These are phyloP conservation scores for Rhodosporidiobolus odoratus DNA, from an alignment of 768 basidiomycete genomes.

Conservation along the genomic window DNA sequence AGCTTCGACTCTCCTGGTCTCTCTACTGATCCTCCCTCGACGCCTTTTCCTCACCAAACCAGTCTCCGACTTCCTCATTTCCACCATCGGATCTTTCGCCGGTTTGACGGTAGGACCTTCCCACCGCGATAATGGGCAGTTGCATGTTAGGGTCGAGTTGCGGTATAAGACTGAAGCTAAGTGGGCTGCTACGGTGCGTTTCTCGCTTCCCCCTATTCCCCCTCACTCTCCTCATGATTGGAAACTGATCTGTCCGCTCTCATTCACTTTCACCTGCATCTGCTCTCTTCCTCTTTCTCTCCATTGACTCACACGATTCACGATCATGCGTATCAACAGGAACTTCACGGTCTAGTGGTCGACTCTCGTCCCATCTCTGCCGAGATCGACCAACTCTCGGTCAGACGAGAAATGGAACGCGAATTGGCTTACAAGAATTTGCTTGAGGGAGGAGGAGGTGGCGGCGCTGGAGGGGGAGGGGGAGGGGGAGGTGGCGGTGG, in stretches of 20 bases:
- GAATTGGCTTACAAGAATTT: neutral
- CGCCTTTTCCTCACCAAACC: neutral
- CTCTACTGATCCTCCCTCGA: neutral
- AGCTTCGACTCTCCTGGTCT: neutral
- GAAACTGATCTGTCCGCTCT: neutral
- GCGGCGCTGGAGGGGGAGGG: neutral
- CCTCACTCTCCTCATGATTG: no score
- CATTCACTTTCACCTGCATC: neutral
- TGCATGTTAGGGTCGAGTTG: slow-evolving; percentile 17
- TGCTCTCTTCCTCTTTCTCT: neutral
- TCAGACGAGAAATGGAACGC: neutral
- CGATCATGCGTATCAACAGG: no score
- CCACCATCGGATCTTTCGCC: slow-evolving; percentile 28
- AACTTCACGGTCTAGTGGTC: slow-evolving; percentile 1
- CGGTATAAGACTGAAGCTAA: slow-evolving; percentile 26
- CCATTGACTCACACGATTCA: no score
- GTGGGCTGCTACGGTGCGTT: slow-evolving; percentile 16
- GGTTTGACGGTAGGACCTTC: slow-evolving; percentile 22
- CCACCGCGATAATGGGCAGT: neutral
- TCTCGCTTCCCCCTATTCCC: neutral
- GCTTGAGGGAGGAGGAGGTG: neutral
- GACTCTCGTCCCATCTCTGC: neutral
- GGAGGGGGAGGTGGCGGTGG: neutral
- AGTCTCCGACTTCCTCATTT: slow-evolving; percentile 33
- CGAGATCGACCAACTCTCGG: neutral